Evolutionary conservation across 441 rosid genomes (phyloP).

Genomic region (Gossypium aridum): DNA sequence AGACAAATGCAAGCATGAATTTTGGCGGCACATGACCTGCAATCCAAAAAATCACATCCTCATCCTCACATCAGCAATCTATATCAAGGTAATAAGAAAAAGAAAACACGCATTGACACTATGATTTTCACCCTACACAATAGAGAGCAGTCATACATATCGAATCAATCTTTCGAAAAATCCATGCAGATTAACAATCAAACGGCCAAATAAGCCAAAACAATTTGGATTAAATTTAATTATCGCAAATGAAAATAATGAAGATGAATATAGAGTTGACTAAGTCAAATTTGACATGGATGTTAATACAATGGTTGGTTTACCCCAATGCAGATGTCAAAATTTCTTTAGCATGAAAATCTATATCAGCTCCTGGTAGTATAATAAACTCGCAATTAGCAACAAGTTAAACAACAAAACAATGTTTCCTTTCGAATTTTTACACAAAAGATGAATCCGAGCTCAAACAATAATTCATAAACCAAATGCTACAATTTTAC

Average conservation of each 20-base stretch:
- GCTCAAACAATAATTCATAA: background rate
- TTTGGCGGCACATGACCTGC: slow-evolving; percentile 61
- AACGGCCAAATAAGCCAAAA: slow-evolving; percentile 2
- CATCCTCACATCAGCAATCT: slow-evolving; percentile 14
- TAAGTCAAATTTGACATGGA: background rate
- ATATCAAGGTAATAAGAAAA: background rate
- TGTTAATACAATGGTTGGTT: background rate
- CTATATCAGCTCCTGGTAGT: background rate
- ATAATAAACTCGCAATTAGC: background rate
- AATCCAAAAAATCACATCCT: slow-evolving; percentile 18
- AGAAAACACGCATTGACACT: background rate
- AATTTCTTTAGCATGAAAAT: background rate
- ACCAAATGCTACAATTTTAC: background rate
- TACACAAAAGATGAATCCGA: background rate
- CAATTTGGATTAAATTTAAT: background rate
- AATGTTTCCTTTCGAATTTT: background rate
- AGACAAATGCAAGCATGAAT: slow-evolving; percentile 42
- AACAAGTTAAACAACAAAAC: background rate
- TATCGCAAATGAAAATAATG: background rate
- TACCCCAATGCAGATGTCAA: background rate
- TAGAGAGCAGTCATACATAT: background rate
- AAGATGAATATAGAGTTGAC: background rate
- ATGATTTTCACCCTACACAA: background rate
- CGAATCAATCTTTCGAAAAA: background rate
- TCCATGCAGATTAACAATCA: background rate